These are phyloP conservation scores for Trichoderma gracile DNA, from an alignment of 2,329 filamentous ascomycete genomes.

Conservation along the genomic window DNA sequence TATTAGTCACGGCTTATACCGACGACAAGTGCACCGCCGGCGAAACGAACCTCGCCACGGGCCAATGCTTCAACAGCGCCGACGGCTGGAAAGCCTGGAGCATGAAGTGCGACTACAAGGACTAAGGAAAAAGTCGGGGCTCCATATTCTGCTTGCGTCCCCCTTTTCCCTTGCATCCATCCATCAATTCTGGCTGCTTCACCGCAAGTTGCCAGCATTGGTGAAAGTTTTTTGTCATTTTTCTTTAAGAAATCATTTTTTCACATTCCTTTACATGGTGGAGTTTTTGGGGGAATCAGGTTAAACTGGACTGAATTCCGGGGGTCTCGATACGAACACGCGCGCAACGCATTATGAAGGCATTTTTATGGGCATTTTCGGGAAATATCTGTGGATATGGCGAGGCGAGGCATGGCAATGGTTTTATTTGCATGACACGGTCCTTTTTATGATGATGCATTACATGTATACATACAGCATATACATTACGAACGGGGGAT, in stretches of 20 bases:
- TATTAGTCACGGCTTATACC: slow-evolving; percentile 28
- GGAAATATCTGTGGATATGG: background rate
- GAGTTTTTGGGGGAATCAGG: slow-evolving; percentile 1
- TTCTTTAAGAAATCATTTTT: background rate
- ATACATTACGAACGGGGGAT: background rate
- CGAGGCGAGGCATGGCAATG: background rate
- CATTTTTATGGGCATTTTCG: background rate
- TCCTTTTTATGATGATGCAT: slow-evolving; percentile 19
- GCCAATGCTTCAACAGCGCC: slow-evolving; percentile 6
- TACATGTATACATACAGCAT: slow-evolving; percentile 7
- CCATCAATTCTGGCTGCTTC: background rate
- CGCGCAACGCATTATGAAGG: slow-evolving; percentile 7
- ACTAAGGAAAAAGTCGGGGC: slow-evolving; percentile 1
- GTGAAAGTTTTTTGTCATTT: background rate
- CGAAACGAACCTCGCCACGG: slow-evolving; percentile 1
- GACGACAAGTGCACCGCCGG: slow-evolving; percentile 23
- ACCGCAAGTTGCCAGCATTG: slow-evolving; percentile 3
- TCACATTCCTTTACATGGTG: slow-evolving; percentile 5
- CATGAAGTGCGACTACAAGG: slow-evolving; percentile 26
- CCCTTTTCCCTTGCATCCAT: background rate
- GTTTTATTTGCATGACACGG: slow-evolving; percentile 14
- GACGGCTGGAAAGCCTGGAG: slow-evolving; percentile 24
- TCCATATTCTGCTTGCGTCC: background rate
- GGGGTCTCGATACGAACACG: background rate
- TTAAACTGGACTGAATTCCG: slow-evolving; percentile 15